Evolutionary conservation across 2,329 filamentous ascomycete species (phyloP).

Genomic region (Botrytis galanthina): DNA sequence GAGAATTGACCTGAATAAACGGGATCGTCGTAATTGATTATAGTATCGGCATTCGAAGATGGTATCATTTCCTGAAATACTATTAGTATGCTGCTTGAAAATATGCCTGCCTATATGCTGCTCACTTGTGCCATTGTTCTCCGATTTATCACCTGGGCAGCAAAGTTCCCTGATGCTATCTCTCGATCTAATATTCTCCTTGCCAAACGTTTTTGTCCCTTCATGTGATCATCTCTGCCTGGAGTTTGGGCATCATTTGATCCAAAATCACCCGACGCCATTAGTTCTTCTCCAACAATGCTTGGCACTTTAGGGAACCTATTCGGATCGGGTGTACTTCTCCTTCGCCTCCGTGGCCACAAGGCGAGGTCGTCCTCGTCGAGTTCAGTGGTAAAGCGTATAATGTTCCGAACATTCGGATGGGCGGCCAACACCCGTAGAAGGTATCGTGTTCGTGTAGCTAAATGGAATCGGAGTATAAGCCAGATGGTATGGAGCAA

Average conservation of each 20-base stretch:
- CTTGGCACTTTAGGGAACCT: constrained; percentile 83
- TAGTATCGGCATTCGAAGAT: constrained; percentile 72
- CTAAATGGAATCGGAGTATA: constrained; percentile 33
- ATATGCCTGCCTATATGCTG: background rate
- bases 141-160: constrained; percentile 59
- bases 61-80: constrained; percentile 69
- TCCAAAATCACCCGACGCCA: constrained; percentile 81
- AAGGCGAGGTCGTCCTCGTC: constrained; percentile 37
- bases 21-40: constrained; percentile 80
- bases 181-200: constrained; percentile 77
- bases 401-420: constrained; percentile 18
- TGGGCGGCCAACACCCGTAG: constrained; percentile 28
- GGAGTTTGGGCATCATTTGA: constrained; percentile 54
- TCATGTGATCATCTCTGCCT: constrained; percentile 25
- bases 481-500: constrained; percentile 31
- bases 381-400: constrained; percentile 25
- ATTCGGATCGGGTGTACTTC: constrained; percentile 48
- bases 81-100: background rate
- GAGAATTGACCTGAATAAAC: constrained; percentile 97
- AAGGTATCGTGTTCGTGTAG: constrained; percentile 27
- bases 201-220: constrained; percentile 56
- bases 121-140: constrained; percentile 66
- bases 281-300: constrained; percentile 70
- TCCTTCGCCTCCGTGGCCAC: constrained; percentile 48
- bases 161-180: constrained; percentile 65